A percentile compares a stretch with the other conserved stretches of the same genome.
Evolutionary conservation across 352 stramenopile genomes (phyloP).

Genomic region (Phytopythium ostracodes): DNA sequence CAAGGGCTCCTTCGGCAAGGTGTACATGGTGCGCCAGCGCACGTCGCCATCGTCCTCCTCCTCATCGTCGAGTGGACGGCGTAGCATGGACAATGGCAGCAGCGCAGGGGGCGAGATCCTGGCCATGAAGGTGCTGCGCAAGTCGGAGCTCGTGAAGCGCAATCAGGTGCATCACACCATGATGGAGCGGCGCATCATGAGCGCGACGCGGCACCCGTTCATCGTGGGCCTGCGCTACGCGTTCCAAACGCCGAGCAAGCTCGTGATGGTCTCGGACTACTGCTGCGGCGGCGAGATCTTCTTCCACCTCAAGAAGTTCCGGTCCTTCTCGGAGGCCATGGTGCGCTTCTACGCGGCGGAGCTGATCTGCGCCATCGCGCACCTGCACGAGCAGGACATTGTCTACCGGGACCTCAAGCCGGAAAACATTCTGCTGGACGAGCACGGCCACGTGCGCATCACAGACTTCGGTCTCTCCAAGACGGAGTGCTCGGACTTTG

Average conservation of each 20-base stretch:
- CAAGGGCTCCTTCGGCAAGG: constrained; percentile 96
- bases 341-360: constrained; percentile 93
- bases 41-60: not conserved
- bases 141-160: constrained; percentile 85
- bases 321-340: constrained; percentile 86
- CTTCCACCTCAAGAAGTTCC: constrained; percentile 90
- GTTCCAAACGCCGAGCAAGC: constrained; percentile 89
- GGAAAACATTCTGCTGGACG: constrained; percentile 93
- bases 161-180: constrained; percentile 88
- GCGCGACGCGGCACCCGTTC: constrained; percentile 94
- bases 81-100: not conserved
- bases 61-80: not conserved
- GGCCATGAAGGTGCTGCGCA: constrained; percentile 88
- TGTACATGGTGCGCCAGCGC: constrained; percentile 95
- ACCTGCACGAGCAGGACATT: constrained; percentile 90
- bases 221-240: constrained; percentile 94
- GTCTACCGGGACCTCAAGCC: constrained; percentile 94
- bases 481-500: constrained; percentile 72
- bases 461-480: constrained; percentile 94
- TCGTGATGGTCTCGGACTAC: constrained; percentile 91
- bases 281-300: constrained; percentile 91
- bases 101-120: constrained; percentile 55
- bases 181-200: constrained; percentile 87
- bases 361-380: constrained; percentile 83
- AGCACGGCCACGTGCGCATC: constrained; percentile 88